Evolutionary conservation across 371 early-diverging fungal genomes (phyloP).

Genomic region (Parasitella parasitica): DNA sequence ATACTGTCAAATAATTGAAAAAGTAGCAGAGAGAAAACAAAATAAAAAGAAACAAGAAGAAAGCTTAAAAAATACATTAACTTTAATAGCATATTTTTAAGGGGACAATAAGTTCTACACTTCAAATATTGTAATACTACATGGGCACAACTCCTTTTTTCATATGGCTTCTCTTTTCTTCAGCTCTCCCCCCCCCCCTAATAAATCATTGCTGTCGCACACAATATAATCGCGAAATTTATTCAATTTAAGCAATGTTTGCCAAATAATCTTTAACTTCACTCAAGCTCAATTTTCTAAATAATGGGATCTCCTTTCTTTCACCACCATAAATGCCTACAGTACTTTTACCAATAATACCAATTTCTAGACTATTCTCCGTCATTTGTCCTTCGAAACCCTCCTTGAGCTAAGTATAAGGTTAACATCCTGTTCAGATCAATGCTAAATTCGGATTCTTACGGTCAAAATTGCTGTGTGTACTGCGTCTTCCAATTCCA

Average conservation of each 20-base stretch:
- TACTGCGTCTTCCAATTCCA: constrained; percentile 97
- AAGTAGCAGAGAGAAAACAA: neutral
- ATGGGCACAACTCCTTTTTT: neutral
- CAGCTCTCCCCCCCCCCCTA: neutral
- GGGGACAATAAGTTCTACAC: neutral
- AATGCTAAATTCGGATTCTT: constrained; percentile 23
- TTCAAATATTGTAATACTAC: neutral
- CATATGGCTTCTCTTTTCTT: neutral
- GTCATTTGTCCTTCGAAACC: constrained; percentile 97
- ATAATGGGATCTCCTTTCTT: constrained; percentile 60
- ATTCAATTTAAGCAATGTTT: constrained; percentile 73
- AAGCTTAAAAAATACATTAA: neutral
- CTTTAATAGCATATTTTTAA: constrained; percentile 2
- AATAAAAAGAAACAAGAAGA: constrained; percentile 6
- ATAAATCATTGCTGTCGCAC: neutral
- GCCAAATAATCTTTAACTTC: constrained; percentile 96
- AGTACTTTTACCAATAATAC: constrained; percentile 74
- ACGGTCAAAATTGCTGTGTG: constrained; percentile 96
- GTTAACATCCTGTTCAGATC: no score
- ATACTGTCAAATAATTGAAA: neutral
- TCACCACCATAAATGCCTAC: constrained; percentile 61
- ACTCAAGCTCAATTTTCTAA: constrained; percentile 71
- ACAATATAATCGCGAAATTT: neutral
- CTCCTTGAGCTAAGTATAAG: constrained; percentile 76
- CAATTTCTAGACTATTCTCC: constrained; percentile 93